A percentile compares a stretch with the other conserved stretches of the same genome.
Evolutionary conservation across 108 stramenopile genomes (phyloP).

Genomic region (Pseudonitzschia multiseries): DNA sequence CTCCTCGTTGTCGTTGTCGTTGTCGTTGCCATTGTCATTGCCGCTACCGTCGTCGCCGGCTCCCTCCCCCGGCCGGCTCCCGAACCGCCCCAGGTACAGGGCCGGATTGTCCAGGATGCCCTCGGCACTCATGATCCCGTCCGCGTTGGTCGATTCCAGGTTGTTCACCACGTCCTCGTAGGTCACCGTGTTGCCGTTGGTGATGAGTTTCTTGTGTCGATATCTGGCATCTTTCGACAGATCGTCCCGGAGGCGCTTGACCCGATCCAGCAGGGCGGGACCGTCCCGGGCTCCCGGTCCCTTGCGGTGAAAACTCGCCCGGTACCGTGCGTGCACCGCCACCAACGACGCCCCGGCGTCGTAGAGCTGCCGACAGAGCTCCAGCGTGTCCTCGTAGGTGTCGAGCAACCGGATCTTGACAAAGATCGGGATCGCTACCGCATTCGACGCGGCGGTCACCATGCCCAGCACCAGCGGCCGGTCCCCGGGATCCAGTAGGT

Average conservation of each 20-base stretch:
- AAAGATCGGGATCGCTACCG: slow-evolving; percentile 80
- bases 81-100: slow-evolving; percentile 64
- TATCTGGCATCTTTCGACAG: slow-evolving; percentile 23
- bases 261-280: slow-evolving; percentile 86
- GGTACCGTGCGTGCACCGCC: slow-evolving; percentile 89
- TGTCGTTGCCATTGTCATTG: slow-evolving; percentile 23
- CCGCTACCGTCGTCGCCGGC: not conserved
- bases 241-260: slow-evolving; percentile 32
- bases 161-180: slow-evolving; percentile 79
- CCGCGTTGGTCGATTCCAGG: slow-evolving; percentile 63
- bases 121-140: slow-evolving; percentile 93
- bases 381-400: slow-evolving; percentile 76
- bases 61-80: slow-evolving; percentile 15
- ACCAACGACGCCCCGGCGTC: slow-evolving; percentile 87
- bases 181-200: slow-evolving; percentile 89
- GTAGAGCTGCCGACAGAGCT: slow-evolving; percentile 66
- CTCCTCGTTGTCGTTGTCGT: slow-evolving; percentile 4
- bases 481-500: slow-evolving; percentile 77
- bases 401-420: slow-evolving; percentile 89
- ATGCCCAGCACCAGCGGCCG: slow-evolving; percentile 72
- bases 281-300: slow-evolving; percentile 89
- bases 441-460: slow-evolving; percentile 55
- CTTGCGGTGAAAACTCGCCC: slow-evolving; percentile 81
- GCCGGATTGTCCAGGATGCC: slow-evolving; percentile 93
- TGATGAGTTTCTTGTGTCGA: slow-evolving; percentile 47